Conservation (phyloP, 2,329 filamentous ascomycete genomes). For the Xylariaceae sp. region DNA sequence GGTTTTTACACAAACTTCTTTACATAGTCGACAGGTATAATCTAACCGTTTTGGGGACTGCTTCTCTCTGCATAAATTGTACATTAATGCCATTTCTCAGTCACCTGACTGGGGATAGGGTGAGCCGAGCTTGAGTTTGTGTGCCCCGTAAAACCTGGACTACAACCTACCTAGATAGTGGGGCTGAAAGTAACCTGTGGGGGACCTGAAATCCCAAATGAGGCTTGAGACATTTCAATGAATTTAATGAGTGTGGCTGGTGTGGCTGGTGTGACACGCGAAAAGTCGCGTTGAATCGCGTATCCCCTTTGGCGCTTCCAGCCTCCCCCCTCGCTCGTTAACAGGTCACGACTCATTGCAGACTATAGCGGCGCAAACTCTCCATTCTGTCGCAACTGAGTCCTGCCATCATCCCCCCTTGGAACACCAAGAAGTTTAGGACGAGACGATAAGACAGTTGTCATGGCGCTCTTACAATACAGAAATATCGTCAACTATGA, state of each 20-base stretch:
- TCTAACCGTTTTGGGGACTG: too few relatives aligned
- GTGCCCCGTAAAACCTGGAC: too few relatives aligned
- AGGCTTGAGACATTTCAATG: too few relatives aligned
- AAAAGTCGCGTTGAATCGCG: slow-evolving; percentile 40
- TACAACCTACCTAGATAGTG: too few relatives aligned
- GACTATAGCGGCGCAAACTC: slow-evolving; percentile 31
- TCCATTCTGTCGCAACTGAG: slow-evolving; percentile 32
- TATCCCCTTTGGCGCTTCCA: slow-evolving; percentile 29
- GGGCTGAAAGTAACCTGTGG: not conserved
- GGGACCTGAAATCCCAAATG: too few relatives aligned
- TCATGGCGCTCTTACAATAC: slow-evolving; percentile 86
- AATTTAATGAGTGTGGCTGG: slow-evolving; percentile 38
- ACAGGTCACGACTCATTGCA: slow-evolving; percentile 1
- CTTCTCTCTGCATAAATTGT: too few relatives aligned
- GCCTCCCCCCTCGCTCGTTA: slow-evolving; percentile 31
- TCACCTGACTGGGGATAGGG: too few relatives aligned
- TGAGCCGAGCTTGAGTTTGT: too few relatives aligned
- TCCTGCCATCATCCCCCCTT: slow-evolving; percentile 31
- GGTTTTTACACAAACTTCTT: too few relatives aligned
- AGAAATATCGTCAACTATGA: slow-evolving; percentile 84
- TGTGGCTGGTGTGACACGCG: slow-evolving; percentile 34
- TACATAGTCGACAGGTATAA: too few relatives aligned
- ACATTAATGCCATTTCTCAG: too few relatives aligned
- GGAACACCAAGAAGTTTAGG: slow-evolving; percentile 11
- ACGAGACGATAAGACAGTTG: slow-evolving; percentile 24